phyloP scores from a whole-genome alignment of 331 rosid species.

The Malus hybrid region DNA sequence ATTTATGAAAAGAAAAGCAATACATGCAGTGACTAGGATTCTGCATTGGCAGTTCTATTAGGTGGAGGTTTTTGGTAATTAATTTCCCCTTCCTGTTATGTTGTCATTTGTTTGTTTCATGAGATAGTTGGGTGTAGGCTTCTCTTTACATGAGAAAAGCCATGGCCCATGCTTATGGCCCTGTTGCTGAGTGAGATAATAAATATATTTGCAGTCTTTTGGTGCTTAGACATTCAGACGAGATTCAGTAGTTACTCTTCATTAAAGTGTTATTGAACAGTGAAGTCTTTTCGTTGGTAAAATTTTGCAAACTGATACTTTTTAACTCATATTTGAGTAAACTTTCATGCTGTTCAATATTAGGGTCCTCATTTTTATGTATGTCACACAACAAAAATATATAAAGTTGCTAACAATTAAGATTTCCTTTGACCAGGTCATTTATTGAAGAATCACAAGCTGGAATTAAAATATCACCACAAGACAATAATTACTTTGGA shows the following conservation, averaged over 20 bases:
- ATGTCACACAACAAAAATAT: background rate
- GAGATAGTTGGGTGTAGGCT: background rate
- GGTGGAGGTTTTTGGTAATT: background rate
- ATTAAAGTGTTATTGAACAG: background rate
- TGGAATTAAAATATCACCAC: slow-evolving; percentile 98
- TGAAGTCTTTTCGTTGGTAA: background rate
- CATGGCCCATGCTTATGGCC: background rate
- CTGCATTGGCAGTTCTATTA: background rate
- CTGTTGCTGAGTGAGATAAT: background rate
- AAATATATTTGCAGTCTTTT: background rate
- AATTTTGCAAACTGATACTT: background rate
- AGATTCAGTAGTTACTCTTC: background rate
- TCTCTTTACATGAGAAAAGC: background rate
- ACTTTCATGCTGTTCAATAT: background rate
- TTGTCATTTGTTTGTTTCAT: background rate
- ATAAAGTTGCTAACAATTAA: slow-evolving; percentile 14
- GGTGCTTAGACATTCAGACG: background rate
- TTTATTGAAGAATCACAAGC: slow-evolving; percentile 97
- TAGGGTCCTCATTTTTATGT: background rate
- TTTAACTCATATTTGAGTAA: background rate
- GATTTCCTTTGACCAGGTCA: slow-evolving; percentile 50
- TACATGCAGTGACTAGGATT: background rate
- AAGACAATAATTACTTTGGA: slow-evolving; percentile 88
- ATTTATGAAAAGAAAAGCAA: background rate
- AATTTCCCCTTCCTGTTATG: background rate